These are phyloP conservation scores for Sequoiadendron giganteum DNA, from an alignment of 75 land plant genomes.

Conservation along the genomic window DNA sequence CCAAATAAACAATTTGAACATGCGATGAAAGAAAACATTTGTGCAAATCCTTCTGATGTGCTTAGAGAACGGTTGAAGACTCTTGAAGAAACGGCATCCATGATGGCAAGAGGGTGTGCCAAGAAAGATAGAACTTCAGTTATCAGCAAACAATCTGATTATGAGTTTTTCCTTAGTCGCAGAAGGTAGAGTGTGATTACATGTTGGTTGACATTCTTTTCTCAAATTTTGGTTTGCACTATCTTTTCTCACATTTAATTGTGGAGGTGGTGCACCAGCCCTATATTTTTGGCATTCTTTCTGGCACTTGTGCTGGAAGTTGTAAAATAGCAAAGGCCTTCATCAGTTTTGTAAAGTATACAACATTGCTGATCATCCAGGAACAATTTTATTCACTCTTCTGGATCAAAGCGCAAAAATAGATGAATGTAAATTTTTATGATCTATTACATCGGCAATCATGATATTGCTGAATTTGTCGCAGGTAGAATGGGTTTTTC, in stretches of 20 bases:
- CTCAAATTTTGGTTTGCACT: not conserved
- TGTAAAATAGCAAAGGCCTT: constrained; percentile 9
- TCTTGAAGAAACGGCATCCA: constrained; percentile 36
- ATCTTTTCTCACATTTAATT: not conserved
- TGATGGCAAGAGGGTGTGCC: constrained; percentile 43
- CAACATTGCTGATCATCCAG: not conserved
- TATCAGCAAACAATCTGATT: constrained; percentile 54
- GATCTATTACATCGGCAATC: not conserved
- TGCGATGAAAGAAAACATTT: not conserved
- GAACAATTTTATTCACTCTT: not conserved
- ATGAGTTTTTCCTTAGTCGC: constrained; percentile 57
- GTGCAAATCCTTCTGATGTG: constrained; percentile 15
- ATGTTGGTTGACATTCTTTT: not conserved
- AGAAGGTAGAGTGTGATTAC: constrained; percentile 12
- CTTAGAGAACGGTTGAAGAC: constrained; percentile 42
- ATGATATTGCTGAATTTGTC: not conserved
- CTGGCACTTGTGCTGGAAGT: constrained; percentile 1
- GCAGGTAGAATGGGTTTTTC: not conserved
- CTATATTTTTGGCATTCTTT: not conserved
- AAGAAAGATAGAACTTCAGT: constrained; percentile 14
- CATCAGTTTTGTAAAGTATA: not conserved
- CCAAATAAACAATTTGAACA: not conserved
- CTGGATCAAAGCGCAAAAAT: not conserved
- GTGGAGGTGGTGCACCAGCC: not conserved
- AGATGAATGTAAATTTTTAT: not conserved